Percentiles rank a stretch among this genome's conserved stretches.
Conservation (phyloP, 306 rosid genomes). For the Ammopiptanthus mongolicus region DNA sequence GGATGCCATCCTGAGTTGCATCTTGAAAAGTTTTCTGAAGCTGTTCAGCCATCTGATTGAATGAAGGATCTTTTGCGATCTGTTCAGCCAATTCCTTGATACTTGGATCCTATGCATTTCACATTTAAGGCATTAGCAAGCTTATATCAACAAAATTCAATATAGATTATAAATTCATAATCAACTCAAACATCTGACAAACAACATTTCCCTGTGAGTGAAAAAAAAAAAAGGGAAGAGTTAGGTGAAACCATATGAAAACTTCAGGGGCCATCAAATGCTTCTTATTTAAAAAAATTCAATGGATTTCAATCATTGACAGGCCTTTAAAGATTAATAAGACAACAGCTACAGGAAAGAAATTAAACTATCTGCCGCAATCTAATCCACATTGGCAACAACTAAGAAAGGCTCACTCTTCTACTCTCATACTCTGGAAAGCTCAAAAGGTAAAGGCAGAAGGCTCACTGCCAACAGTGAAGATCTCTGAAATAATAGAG, state of each 20-base stretch:
- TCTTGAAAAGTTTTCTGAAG: conserved; percentile 88
- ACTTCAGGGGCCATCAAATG: conserved; percentile 6
- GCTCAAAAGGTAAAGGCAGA: not conserved
- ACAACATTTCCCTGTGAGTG: not conserved
- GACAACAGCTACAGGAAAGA: not conserved
- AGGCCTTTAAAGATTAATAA: not conserved
- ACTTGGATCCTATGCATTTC: conserved; percentile 80
- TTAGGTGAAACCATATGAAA: not conserved
- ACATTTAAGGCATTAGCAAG: conserved; percentile 17
- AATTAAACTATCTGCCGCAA: conserved; percentile 3
- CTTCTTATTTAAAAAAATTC: not conserved
- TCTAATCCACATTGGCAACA: conserved; percentile 2
- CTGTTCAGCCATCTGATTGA: conserved; percentile 98
- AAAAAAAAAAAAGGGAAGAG: not conserved
- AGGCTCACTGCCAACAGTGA: not conserved
- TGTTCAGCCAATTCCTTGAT: conserved; percentile 95
- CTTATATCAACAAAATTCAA: not conserved
- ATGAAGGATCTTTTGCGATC: conserved; percentile 94
- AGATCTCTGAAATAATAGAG: not conserved
- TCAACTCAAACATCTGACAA: conserved; percentile 6
- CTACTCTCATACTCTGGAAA: not conserved
- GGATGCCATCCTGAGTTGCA: conserved; percentile 57
- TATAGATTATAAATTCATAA: not conserved
- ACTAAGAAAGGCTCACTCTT: not conserved
- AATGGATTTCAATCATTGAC: not conserved